Percentiles rank a stretch among this genome's conserved stretches.
These are phyloP conservation scores for Parastagonospora avenae DNA, from an alignment of 2,329 filamentous ascomycete genomes.

Conservation along the genomic window DNA sequence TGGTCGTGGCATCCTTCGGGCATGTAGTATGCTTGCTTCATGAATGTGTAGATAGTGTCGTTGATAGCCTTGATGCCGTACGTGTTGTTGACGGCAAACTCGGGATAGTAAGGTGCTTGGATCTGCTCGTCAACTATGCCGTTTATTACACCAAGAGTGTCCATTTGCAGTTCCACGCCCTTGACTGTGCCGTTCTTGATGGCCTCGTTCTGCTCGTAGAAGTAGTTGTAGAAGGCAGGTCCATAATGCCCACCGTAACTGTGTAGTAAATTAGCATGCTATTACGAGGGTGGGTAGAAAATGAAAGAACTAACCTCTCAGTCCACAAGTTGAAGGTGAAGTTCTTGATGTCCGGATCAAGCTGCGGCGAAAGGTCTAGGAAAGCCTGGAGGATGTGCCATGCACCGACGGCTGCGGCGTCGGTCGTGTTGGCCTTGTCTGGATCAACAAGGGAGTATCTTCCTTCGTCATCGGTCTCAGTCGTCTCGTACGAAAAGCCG, in stretches of 20 bases:
- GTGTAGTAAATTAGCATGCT: background rate
- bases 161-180: slow-evolving; percentile 59
- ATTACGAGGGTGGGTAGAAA: too few species aligned
- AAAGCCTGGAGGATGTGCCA: slow-evolving; percentile 47
- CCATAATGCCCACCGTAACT: slow-evolving; percentile 56
- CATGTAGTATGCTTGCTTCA: slow-evolving; percentile 53
- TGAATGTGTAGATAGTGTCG: slow-evolving; percentile 52
- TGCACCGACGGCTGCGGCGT: slow-evolving; percentile 40
- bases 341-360: slow-evolving; percentile 58
- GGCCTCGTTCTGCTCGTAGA: slow-evolving; percentile 60
- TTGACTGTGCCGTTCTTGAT: slow-evolving; percentile 55
- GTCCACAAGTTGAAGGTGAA: slow-evolving; percentile 58
- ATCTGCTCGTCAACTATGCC: slow-evolving; percentile 59
- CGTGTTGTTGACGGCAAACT: slow-evolving; percentile 61
- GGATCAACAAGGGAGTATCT: slow-evolving; percentile 41
- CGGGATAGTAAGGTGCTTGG: slow-evolving; percentile 54
- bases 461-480: slow-evolving; percentile 26
- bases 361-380: slow-evolving; percentile 40
- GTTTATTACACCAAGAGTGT: slow-evolving; percentile 61
- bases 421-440: slow-evolving; percentile 38
- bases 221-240: slow-evolving; percentile 61
- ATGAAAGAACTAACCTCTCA: slow-evolving; percentile 37
- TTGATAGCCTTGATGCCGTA: slow-evolving; percentile 58
- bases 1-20: slow-evolving; percentile 58
- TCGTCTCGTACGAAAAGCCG: slow-evolving; percentile 48